A percentile compares a stretch with the other conserved stretches of the same genome.
These are phyloP conservation scores for Tricholoma furcatifolium DNA, from an alignment of 768 basidiomycete species.

Conservation along the genomic window DNA sequence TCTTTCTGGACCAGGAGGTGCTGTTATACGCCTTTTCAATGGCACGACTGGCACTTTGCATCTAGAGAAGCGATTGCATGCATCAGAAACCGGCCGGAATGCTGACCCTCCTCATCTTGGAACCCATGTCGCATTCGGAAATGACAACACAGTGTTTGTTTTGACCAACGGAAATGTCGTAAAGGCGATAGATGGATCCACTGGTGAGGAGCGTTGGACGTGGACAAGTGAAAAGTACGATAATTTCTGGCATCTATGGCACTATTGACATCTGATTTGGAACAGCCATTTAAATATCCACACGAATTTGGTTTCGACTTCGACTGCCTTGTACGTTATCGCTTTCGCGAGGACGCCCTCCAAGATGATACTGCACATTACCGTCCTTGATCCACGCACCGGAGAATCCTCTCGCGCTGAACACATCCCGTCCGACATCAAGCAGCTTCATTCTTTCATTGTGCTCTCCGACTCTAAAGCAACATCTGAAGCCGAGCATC, in stretches of 20 bases:
- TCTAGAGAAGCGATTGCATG: constrained; percentile 63
- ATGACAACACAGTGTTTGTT: constrained; percentile 40
- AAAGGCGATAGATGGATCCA: constrained; percentile 43
- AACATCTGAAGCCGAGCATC: constrained; percentile 14
- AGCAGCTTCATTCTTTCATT: constrained; percentile 30
- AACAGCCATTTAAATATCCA: constrained; percentile 63
- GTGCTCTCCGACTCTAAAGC: constrained; percentile 19
- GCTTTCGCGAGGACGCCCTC: constrained; percentile 49
- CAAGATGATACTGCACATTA: constrained; percentile 66
- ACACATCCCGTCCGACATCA: constrained; percentile 53
- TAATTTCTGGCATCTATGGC: not conserved
- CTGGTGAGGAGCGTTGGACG: constrained; percentile 62
- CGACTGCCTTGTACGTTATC: constrained; percentile 53
- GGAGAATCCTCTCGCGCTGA: constrained; percentile 49
- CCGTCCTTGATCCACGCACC: constrained; percentile 52
- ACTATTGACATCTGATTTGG: constrained; percentile 1
- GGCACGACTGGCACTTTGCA: constrained; percentile 53
- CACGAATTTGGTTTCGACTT: constrained; percentile 56
- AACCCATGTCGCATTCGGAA: constrained; percentile 42
- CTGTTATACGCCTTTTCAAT: constrained; percentile 70
- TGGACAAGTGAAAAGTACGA: constrained; percentile 75
- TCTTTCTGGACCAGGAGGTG: constrained; percentile 74
- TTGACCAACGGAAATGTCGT: constrained; percentile 64
- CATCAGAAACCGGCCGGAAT: constrained; percentile 37
- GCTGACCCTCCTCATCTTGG: constrained; percentile 58